Percentiles rank a stretch among this genome's conserved stretches.
Evolutionary conservation across 345 rosid species (phyloP).

Genomic region (Populus nigra): DNA sequence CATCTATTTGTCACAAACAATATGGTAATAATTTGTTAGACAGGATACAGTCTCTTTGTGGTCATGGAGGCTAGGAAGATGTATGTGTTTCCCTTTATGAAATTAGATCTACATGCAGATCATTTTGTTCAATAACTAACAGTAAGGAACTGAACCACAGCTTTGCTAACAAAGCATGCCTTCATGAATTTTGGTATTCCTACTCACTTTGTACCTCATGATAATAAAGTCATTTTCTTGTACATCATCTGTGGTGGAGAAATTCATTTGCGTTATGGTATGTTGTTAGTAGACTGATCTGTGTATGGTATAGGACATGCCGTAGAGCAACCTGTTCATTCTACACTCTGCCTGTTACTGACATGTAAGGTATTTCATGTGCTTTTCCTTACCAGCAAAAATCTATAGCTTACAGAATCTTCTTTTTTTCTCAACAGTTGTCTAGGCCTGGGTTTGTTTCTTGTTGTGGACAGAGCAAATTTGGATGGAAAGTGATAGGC

Average conservation of each 20-base stretch:
- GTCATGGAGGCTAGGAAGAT: background rate
- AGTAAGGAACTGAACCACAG: background rate
- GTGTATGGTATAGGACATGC: background rate
- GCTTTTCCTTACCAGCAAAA: background rate
- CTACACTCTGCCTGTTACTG: background rate
- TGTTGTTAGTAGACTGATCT: background rate
- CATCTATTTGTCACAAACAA: background rate
- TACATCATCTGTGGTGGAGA: background rate
- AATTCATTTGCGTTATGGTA: background rate
- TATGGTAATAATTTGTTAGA: background rate
- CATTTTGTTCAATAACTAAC: background rate
- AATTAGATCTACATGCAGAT: background rate
- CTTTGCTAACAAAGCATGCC: background rate
- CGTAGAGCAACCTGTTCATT: background rate
- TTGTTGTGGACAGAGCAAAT: background rate
- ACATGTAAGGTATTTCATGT: background rate
- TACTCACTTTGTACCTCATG: background rate
- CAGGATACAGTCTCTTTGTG: background rate
- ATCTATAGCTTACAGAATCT: background rate
- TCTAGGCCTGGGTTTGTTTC: constrained; percentile 13
- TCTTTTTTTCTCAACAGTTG: background rate
- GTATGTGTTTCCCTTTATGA: background rate
- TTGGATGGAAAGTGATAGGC: constrained; percentile 7
- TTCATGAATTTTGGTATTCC: background rate
- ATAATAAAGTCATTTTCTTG: background rate